Evolutionary conservation across 176 grass and related monocot species (phyloP).

Genomic region (Ampelocalamus luodianensis): DNA sequence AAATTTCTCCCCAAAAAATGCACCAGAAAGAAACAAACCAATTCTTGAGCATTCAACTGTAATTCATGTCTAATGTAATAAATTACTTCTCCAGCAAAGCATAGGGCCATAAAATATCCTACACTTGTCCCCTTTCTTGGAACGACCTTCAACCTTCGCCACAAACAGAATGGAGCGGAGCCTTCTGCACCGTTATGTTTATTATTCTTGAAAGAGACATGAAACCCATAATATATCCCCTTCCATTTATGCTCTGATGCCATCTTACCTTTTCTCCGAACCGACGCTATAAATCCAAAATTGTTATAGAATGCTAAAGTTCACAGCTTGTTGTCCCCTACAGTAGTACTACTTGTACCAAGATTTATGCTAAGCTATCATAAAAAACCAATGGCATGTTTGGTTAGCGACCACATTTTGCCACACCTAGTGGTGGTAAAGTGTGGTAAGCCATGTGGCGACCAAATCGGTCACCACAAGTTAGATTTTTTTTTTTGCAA

Average conservation of each 20-base stretch:
- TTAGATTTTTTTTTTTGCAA: not conserved
- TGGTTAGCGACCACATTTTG: not conserved
- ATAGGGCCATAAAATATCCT: constrained; percentile 1
- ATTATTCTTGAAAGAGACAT: constrained; percentile 5
- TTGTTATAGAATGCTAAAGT: not conserved
- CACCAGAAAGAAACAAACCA: not conserved
- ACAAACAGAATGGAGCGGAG: not conserved
- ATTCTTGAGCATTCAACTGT: not conserved
- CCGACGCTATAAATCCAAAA: not conserved
- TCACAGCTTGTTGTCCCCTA: no score
- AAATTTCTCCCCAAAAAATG: not conserved
- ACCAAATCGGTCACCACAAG: not conserved
- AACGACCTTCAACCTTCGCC: not conserved
- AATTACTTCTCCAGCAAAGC: not conserved
- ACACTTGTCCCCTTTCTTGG: not conserved
- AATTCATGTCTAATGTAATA: not conserved
- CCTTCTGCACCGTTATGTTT: not conserved
- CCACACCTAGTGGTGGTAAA: not conserved
- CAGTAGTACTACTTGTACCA: not conserved
- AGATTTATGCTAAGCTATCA: not conserved
- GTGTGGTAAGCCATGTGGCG: no score
- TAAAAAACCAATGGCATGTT: not conserved
- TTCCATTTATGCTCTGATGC: not conserved
- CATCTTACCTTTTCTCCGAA: not conserved
- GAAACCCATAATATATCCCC: not conserved